Base-by-base conservation (phyloP, 2,329 filamentous ascomycete species). In the Alternaria sp. region DNA sequence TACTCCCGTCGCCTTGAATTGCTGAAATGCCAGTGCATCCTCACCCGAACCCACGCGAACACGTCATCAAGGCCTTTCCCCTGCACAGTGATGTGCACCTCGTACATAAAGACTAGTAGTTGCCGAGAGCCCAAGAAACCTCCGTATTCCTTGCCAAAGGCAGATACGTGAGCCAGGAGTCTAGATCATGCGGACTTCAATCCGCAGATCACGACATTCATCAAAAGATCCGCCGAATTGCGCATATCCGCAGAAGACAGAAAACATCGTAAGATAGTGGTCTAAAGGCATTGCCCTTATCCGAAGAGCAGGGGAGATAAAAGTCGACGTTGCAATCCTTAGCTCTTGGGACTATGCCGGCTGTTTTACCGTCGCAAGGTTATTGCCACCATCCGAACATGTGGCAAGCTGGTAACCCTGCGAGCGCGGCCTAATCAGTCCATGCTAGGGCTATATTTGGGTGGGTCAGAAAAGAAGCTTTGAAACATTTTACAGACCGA, bases 1-100 rank as follows among this genome's bases (percentile, higher is more conserved):
- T 62, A 11, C 58, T 48, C 9, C 24, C 13, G 6, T 9, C 11
- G 80, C 79, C 66, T 76, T 76, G 53, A 84, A 62, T 55, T 79
- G 80, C 50, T 56, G 41, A 23, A 67, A 77, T 4, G 61, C 51
- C 7, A 63, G 51, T n/a, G 66, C 68, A 62, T 92, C 89, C 75
- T 92, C 88, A 2, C 88, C 89, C 56, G 92, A 68, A 4, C 87
- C 89, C 89, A 92, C 0, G 89, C 89, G 81, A 92, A 91, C 5
- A 90, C 85, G n/a, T 90, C 90, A 2, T 89, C 88, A 0, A 92
- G 73, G 2, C 77, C 73, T 69, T 82, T 82, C 21, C 79, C 78
- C 39, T 81, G 78, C 4, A 90, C 79, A 34, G 92, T 80, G 3
- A 80, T 71, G 2, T 80, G 77, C 57, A 91, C 84, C 78, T 92